phyloP scores from a whole-genome alignment of 2,329 filamentous ascomycete species.

The Neofusicoccum ribis region DNA sequence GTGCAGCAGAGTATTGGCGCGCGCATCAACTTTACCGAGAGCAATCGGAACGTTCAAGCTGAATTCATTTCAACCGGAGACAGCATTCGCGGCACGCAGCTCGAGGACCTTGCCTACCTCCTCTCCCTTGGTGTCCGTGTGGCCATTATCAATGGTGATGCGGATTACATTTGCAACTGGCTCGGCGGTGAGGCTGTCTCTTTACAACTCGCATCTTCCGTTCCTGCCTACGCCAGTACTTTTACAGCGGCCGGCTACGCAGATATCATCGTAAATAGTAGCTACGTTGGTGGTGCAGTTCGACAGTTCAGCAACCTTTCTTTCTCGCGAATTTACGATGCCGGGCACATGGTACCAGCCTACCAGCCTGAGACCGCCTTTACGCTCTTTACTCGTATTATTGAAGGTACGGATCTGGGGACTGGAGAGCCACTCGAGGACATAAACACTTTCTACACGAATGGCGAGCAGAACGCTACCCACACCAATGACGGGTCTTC shows the following conservation, averaged over 20 bases:
- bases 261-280: conserved; percentile 67
- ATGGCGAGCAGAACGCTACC: conserved; percentile 59
- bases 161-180: conserved; percentile 61
- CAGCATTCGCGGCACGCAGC: conserved; percentile 41
- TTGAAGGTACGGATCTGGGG: conserved; percentile 50
- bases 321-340: conserved; percentile 54
- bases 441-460: conserved; percentile 38
- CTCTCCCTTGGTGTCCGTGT: conserved; percentile 51
- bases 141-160: conserved; percentile 69
- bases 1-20: conserved; percentile 54
- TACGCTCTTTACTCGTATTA: conserved; percentile 54
- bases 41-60: conserved; percentile 38
- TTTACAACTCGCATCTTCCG: conserved; percentile 50
- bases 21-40: conserved; percentile 52
- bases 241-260: conserved; percentile 72
- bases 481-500: conserved; percentile 55
- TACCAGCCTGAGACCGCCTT: conserved; percentile 52
- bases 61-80: conserved; percentile 43
- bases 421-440: conserved; percentile 54
- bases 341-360: conserved; percentile 55
- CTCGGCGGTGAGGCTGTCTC: conserved; percentile 75
- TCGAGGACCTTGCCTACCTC: conserved; percentile 44
- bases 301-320: conserved; percentile 71
- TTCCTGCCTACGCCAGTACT: conserved; percentile 46
- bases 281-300: conserved; percentile 70